Percentiles rank a stretch among this genome's conserved stretches.
Evolutionary conservation across 1,284 basidiomycete species (phyloP).

Genomic region (Moesziomyces parantarcticus): DNA sequence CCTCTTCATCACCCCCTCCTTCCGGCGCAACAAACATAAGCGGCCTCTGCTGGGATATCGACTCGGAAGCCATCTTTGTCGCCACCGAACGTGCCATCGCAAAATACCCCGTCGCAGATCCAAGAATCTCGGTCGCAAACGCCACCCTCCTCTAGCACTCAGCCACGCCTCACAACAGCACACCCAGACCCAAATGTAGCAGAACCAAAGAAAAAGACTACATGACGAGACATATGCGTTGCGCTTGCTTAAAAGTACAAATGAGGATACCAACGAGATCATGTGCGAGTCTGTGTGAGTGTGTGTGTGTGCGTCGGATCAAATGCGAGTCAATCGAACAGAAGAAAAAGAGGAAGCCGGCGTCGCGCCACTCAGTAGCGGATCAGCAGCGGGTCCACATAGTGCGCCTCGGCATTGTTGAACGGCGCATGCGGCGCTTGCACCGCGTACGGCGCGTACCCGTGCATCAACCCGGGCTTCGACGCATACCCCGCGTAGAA

Average conservation of each 20-base stretch:
- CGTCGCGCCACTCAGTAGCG: slow-evolving; percentile 18
- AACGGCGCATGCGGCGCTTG: slow-evolving; percentile 48
- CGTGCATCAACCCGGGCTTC: slow-evolving; percentile 18
- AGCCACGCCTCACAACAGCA: too few species aligned
- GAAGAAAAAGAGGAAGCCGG: background rate
- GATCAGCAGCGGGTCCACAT: slow-evolving; percentile 49
- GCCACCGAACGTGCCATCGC: slow-evolving; percentile 45
- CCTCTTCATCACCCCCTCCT: slow-evolving; percentile 1
- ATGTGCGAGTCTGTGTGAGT: background rate
- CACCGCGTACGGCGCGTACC: slow-evolving; percentile 10
- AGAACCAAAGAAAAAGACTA: slow-evolving; percentile 2
- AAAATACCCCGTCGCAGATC: slow-evolving; percentile 31
- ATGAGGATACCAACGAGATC: background rate
- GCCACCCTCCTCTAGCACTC: slow-evolving; percentile 10
- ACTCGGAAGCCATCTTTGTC: slow-evolving; percentile 43
- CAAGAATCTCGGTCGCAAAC: slow-evolving; percentile 10
- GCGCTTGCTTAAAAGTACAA: slow-evolving; percentile 11
- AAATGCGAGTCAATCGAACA: background rate
- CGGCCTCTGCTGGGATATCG: slow-evolving; percentile 55
- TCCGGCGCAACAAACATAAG: slow-evolving; percentile 33
- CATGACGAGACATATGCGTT: background rate
- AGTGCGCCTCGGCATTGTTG: slow-evolving; percentile 49
- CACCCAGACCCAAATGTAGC: too few species aligned
- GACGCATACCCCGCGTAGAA: slow-evolving; percentile 11
- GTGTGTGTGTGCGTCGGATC: background rate